These are phyloP conservation scores for Cornus suecica DNA, from an alignment of 148 eudicot genomes.

Conservation along the genomic window DNA sequence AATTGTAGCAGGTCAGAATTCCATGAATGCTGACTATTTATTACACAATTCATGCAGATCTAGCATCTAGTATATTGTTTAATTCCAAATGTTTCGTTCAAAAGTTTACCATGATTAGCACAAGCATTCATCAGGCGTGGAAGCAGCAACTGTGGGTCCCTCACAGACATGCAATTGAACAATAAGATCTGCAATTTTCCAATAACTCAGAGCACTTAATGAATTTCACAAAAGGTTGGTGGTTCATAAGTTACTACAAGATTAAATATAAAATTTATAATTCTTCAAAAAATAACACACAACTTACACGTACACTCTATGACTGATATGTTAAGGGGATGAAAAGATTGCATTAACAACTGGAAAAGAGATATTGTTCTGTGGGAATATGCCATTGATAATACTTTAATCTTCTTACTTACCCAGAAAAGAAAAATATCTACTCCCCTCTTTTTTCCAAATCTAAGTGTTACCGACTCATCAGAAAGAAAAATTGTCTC, in stretches of 20 bases:
- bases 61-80: neutral
- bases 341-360: neutral
- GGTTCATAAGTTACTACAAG: neutral
- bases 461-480: too few relatives aligned
- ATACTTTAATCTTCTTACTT: too few relatives aligned
- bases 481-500: too few relatives aligned
- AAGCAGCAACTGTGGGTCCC: conserved; percentile 91
- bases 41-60: neutral
- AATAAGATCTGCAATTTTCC: conserved; percentile 71
- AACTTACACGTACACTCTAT: neutral
- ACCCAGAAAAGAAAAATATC: too few relatives aligned
- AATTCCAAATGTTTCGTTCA: neutral
- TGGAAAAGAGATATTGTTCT: neutral
- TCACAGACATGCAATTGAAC: conserved; percentile 98
- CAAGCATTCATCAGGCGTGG: conserved; percentile 71
- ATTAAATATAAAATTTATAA: too few relatives aligned
- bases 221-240: neutral
- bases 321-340: conserved; percentile 3
- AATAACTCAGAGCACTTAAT: conserved; percentile 15
- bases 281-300: neutral
- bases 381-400: neutral
- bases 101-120: conserved; percentile 54
- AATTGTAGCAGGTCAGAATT: conserved; percentile 2
- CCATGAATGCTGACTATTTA: neutral
- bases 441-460: neutral